phyloP scores from a whole-genome alignment of 176 grass and related monocot genomes.

The Hordeum vulgare region DNA sequence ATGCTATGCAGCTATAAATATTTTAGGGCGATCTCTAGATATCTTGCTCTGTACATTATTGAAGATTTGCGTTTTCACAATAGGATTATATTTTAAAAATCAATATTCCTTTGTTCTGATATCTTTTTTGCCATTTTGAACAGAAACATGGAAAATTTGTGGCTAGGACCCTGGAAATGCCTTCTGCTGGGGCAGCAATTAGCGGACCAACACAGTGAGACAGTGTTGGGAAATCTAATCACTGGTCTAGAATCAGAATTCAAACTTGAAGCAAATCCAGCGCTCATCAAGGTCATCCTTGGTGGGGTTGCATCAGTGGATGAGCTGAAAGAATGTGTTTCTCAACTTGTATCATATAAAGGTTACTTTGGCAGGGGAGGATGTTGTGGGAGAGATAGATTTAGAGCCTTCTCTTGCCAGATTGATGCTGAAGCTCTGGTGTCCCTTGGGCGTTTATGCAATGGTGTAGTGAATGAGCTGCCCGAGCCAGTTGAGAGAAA shows the following conservation, averaged over 20 bases:
- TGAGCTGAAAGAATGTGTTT: slow-evolving; percentile 64
- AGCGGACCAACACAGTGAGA: slow-evolving; percentile 34
- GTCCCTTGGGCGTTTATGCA: slow-evolving; percentile 20
- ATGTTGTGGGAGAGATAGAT: slow-evolving; percentile 55
- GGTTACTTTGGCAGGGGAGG: slow-evolving; percentile 75
- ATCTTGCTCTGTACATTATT: neutral
- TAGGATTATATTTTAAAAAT: slow-evolving; percentile 2
- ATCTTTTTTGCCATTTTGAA: slow-evolving; percentile 21
- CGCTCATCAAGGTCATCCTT: slow-evolving; percentile 56
- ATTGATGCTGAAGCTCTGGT: slow-evolving; percentile 24
- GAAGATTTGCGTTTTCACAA: neutral
- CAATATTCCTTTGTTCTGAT: slow-evolving; percentile 15
- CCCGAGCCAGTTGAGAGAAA: slow-evolving; percentile 34
- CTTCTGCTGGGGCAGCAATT: slow-evolving; percentile 62
- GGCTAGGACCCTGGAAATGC: slow-evolving; percentile 89
- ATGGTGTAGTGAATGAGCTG: slow-evolving; percentile 24
- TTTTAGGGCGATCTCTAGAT: neutral
- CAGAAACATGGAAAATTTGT: slow-evolving; percentile 74
- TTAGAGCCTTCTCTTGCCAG: slow-evolving; percentile 51
- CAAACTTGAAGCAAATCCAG: slow-evolving; percentile 35
- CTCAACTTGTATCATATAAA: slow-evolving; percentile 59
- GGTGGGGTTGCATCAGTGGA: slow-evolving; percentile 41
- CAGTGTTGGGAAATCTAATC: slow-evolving; percentile 32
- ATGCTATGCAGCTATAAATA: slow-evolving; percentile 17
- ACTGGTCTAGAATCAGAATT: slow-evolving; percentile 29